Conservation (phyloP, 306 rosid species). For the Oemleria cerasiformis region DNA sequence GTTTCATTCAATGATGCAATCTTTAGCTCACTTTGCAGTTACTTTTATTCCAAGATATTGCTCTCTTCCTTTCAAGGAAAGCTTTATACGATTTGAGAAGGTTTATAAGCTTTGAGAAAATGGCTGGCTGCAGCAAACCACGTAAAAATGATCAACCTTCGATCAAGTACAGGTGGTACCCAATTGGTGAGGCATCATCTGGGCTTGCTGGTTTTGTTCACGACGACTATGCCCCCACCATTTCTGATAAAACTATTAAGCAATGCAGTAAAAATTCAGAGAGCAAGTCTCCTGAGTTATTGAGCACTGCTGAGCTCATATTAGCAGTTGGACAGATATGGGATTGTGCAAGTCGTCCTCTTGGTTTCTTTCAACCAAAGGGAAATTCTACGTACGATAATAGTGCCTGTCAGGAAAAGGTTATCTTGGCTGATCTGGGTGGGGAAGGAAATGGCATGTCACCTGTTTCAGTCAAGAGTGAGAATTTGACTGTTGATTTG, state of each 20-base stretch:
- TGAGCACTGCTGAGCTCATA: slow-evolving; percentile 58
- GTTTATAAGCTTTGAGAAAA: slow-evolving; percentile 32
- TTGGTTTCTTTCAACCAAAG: slow-evolving; percentile 40
- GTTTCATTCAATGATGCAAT: slow-evolving; percentile 27
- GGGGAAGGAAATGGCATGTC: slow-evolving; percentile 35
- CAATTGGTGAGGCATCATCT: slow-evolving; percentile 31
- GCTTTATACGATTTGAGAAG: slow-evolving; percentile 23
- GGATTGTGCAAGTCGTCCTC: slow-evolving; percentile 66
- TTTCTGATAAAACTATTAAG: slow-evolving; percentile 34
- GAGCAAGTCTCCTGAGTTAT: slow-evolving; percentile 42
- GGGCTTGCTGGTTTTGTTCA: slow-evolving; percentile 40
- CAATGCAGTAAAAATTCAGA: slow-evolving; percentile 29
- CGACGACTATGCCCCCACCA: slow-evolving; percentile 32
- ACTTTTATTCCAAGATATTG: slow-evolving; percentile 32
- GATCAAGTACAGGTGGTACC: slow-evolving; percentile 48
- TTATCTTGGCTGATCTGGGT: slow-evolving; percentile 28
- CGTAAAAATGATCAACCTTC: slow-evolving; percentile 49
- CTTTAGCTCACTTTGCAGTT: slow-evolving; percentile 34
- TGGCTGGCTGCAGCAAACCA: slow-evolving; percentile 50
- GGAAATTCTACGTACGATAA: slow-evolving; percentile 31
- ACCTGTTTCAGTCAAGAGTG: slow-evolving; percentile 30
- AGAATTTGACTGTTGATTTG: slow-evolving; percentile 28
- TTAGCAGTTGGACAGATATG: slow-evolving; percentile 64
- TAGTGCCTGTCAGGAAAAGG: slow-evolving; percentile 30
- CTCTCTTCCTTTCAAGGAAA: slow-evolving; percentile 33